Conservation (phyloP, 2,329 filamentous ascomycete species). For the Chalara sp. region DNA sequence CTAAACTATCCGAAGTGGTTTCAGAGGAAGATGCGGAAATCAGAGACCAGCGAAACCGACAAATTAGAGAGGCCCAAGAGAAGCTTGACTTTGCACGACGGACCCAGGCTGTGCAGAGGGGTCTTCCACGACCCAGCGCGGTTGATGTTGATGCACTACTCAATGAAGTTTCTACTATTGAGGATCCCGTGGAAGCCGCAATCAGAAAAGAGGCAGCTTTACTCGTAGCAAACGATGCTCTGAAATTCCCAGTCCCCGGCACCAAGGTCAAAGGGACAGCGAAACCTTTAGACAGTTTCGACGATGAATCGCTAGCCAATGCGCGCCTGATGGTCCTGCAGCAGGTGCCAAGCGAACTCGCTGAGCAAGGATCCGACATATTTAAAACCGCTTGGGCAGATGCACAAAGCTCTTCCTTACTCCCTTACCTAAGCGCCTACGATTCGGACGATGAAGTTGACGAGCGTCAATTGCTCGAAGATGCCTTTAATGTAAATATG, state of each 20-base stretch:
- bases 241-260: constrained; percentile 64
- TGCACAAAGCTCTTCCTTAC: constrained; percentile 46
- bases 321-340: constrained; percentile 66
- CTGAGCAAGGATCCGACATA: constrained; percentile 43
- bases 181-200: constrained; percentile 58
- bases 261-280: constrained; percentile 56
- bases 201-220: constrained; percentile 73
- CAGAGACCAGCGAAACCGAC: constrained; percentile 70
- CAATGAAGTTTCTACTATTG: constrained; percentile 50
- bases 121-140: constrained; percentile 67
- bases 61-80: constrained; percentile 62
- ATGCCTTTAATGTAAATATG: constrained; percentile 64
- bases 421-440: constrained; percentile 78
- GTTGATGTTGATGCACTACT: constrained; percentile 67
- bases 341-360: constrained; percentile 38
- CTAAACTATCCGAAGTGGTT: constrained; percentile 39
- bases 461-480: constrained; percentile 27
- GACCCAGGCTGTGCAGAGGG: constrained; percentile 85
- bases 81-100: constrained; percentile 72
- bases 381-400: constrained; percentile 48
- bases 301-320: constrained; percentile 65
- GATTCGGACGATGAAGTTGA: constrained; percentile 60
- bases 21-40: constrained; percentile 60
- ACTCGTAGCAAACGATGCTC: constrained; percentile 76
- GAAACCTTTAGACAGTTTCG: constrained; percentile 54